Conservation (phyloP, 139 green algal genomes). For the Volvox reticuliferus region DNA sequence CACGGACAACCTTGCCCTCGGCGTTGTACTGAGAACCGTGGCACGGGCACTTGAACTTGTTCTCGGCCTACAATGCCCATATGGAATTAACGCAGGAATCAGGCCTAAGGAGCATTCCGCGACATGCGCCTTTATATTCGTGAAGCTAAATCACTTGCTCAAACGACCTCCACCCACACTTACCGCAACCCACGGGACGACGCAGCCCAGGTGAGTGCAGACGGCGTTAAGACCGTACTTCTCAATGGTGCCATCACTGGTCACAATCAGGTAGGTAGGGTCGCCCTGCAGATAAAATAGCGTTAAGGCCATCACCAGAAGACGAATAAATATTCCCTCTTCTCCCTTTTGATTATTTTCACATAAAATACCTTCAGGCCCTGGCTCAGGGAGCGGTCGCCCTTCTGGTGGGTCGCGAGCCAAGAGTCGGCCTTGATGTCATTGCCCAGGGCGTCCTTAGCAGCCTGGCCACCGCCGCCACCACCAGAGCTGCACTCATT, state of each 20-base stretch:
- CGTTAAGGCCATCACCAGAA: not conserved
- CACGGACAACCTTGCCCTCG: conserved; percentile 95
- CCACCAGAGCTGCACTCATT: conserved; percentile 77
- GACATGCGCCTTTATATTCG: no score
- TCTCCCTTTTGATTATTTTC: not conserved
- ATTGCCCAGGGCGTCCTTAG: conserved; percentile 98
- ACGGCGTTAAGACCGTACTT: conserved; percentile 98
- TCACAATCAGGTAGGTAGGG: conserved; percentile 98
- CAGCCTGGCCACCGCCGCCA: conserved; percentile 79
- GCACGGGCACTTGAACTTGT: conserved; percentile 99
- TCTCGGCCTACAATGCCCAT: conserved; percentile 84
- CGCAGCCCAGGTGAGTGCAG: conserved; percentile 99
- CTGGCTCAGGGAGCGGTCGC: conserved; percentile 91
- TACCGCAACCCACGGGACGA: conserved; percentile 97
- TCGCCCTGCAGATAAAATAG: conserved; percentile 81
- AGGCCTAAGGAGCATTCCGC: no score
- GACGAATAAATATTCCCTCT: not conserved
- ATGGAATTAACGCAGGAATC: no score
- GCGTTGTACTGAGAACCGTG: conserved; percentile 99
- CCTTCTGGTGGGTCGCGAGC: conserved; percentile 89
- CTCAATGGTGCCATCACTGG: conserved; percentile 82
- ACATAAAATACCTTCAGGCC: conserved; percentile 90
- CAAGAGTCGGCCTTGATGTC: conserved; percentile 88
- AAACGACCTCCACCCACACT: conserved; percentile 41
- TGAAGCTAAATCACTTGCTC: no score